phyloP scores from a whole-genome alignment of 1,139 yeast species.

The Candida sp. region DNA sequence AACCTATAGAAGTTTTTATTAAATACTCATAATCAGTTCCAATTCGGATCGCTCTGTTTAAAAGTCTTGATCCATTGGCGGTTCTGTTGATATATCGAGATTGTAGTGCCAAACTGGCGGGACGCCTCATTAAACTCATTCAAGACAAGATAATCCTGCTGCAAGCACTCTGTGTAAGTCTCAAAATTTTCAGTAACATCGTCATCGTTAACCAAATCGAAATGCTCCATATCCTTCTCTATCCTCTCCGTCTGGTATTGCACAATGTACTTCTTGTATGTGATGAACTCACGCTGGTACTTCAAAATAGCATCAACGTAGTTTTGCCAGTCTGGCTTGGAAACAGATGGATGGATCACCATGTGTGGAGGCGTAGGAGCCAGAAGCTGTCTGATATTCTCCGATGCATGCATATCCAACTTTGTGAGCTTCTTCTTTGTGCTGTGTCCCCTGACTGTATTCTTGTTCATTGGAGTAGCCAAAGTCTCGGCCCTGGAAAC shows the following conservation, averaged over 20 bases:
- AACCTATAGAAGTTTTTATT: not conserved
- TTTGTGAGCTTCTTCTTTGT: slow-evolving; percentile 19
- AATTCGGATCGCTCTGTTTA: slow-evolving; percentile 9
- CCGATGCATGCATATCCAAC: slow-evolving; percentile 34
- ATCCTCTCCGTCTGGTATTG: slow-evolving; percentile 42
- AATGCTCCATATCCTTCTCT: slow-evolving; percentile 34
- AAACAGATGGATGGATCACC: slow-evolving; percentile 23
- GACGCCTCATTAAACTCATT: slow-evolving; percentile 31
- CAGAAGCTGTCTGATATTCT: slow-evolving; percentile 21
- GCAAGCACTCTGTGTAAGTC: slow-evolving; percentile 36
- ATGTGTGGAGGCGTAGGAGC: slow-evolving; percentile 38
- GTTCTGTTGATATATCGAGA: slow-evolving; percentile 38
- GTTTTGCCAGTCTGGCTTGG: slow-evolving; percentile 28
- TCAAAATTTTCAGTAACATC: slow-evolving; percentile 26
- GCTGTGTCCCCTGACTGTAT: slow-evolving; percentile 26
- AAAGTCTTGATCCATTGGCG: slow-evolving; percentile 33
- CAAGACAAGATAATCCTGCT: slow-evolving; percentile 35
- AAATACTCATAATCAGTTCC: not conserved
- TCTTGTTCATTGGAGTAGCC: slow-evolving; percentile 42
- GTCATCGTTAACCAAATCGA: slow-evolving; percentile 25
- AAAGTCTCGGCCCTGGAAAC: slow-evolving; percentile 43
- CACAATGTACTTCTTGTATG: slow-evolving; percentile 34
- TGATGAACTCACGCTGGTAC: slow-evolving; percentile 34
- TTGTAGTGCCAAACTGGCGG: slow-evolving; percentile 28
- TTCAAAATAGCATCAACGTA: slow-evolving; percentile 30